Base-by-base conservation (phyloP, 768 basidiomycete genomes). In the Calocera cornea region DNA sequence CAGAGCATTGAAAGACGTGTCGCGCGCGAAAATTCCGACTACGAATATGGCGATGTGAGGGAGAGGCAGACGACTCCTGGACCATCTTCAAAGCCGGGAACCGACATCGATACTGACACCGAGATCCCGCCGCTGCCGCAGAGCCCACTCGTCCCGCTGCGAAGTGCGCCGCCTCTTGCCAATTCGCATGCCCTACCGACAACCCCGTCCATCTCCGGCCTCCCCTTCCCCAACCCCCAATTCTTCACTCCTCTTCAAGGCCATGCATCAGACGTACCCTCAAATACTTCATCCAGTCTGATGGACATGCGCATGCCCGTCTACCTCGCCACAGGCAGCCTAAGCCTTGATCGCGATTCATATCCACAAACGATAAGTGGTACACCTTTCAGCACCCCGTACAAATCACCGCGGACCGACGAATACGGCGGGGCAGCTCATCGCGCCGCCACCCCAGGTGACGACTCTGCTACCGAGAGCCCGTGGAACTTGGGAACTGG, bases 291-390 rank as follows among this genome's bases (percentile, higher is more conserved):
- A 75, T 80, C 24, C 81, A 83, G 64, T 82, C 81, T 29, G 24
- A 70, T 67, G 36, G 69, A 73, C 29, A 5, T 38, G 36, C 44
- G 65, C 44, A 80, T 86, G 12, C 84, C 87, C 2, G 71, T 83
- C 31, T 85, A 82, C 68, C 66, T 80, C 66, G 78, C 73, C 67
- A 78, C 74, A 38, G 67, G 14, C 71, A 81, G 76, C 69, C 73
- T 31, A 78, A 81, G 3, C 80, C 83, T 17, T 83, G 84, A 83
- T 68, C 83, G 82, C 67, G 88, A 89, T 64, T 66, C 75, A 16
- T 86, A 86, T 75, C 83, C 86, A 5, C 83, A 80, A 33, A 91
- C 87, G 74, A 88, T 89, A 16, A 90, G 89, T 72, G 83, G 82
- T 12, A 85, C 85, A 1, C 90, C 88, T 0, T 34, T 2, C 34